Percentiles rank a stretch among this genome's conserved stretches.
Evolutionary conservation across 257 asterid species (phyloP).

Genomic region (Nicotiana paniculata): DNA sequence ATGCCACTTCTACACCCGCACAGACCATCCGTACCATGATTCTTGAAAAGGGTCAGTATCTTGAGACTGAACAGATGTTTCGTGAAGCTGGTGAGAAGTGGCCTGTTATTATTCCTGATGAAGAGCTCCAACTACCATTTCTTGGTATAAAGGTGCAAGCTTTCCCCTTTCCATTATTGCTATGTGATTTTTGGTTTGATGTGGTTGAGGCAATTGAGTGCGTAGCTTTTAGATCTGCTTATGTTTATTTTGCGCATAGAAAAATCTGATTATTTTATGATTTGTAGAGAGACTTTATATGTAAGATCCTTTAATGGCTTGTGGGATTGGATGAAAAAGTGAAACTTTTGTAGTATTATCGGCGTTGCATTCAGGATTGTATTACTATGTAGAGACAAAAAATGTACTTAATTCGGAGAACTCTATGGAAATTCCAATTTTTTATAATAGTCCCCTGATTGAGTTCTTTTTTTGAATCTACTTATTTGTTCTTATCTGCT

Average conservation of each 20-base stretch:
- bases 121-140: conserved; percentile 59
- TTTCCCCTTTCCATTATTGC: not conserved
- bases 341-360: not conserved
- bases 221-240: not conserved
- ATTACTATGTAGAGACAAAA: no score
- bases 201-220: not conserved
- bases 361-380: no score
- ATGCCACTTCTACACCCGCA: conserved; percentile 79
- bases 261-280: not conserved
- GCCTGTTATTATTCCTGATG: conserved; percentile 76
- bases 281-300: not conserved
- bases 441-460: no score
- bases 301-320: not conserved
- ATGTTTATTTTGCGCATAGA: not conserved
- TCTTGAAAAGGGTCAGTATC: conserved; percentile 74
- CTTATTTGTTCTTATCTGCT: no score
- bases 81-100: conserved; percentile 90
- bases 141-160: conserved; percentile 60
- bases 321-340: not conserved
- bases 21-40: conserved; percentile 74
- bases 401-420: no score
- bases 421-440: no score
- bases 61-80: conserved; percentile 93
- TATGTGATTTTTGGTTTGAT: not conserved
- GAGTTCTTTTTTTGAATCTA: no score